phyloP scores from a whole-genome alignment of 1,139 yeast species.

The Blastobotrys serpentis region DNA sequence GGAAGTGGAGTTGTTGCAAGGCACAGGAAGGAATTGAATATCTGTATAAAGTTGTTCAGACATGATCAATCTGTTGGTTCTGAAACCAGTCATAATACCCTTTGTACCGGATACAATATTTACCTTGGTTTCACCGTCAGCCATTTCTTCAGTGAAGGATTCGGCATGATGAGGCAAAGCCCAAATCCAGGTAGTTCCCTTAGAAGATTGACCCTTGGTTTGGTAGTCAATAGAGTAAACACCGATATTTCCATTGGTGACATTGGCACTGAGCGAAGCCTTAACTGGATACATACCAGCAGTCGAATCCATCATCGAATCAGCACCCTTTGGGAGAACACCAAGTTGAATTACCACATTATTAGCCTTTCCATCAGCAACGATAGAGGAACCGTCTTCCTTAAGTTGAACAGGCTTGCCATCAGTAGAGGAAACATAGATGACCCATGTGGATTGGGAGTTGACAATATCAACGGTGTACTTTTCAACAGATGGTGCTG shows the following conservation, averaged over 20 bases:
- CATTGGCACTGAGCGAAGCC: conserved; percentile 43
- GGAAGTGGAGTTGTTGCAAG: conserved; percentile 41
- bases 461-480: conserved; percentile 54
- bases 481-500: conserved; percentile 48
- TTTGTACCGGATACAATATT: conserved; percentile 58
- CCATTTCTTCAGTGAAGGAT: conserved; percentile 46
- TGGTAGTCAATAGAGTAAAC: conserved; percentile 53
- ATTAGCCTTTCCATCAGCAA: conserved; percentile 39
- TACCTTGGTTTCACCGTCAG: conserved; percentile 48
- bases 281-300: conserved; percentile 59
- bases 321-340: conserved; percentile 47
- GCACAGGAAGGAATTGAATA: conserved; percentile 58
- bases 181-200: conserved; percentile 56
- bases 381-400: conserved; percentile 36
- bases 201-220: conserved; percentile 52
- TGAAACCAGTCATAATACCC: conserved; percentile 63
- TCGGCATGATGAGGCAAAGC: conserved; percentile 72
- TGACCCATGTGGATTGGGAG: conserved; percentile 50
- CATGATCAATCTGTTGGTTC: conserved; percentile 51
- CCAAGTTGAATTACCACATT: conserved; percentile 58
- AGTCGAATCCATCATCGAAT: conserved; percentile 49
- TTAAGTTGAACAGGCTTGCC: conserved; percentile 39
- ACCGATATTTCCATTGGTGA: conserved; percentile 41
- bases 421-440: conserved; percentile 56
- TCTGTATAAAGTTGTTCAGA: conserved; percentile 50